Evolutionary conservation across 2,329 filamentous ascomycete species (phyloP).

Genomic region (Onygenales sp.): DNA sequence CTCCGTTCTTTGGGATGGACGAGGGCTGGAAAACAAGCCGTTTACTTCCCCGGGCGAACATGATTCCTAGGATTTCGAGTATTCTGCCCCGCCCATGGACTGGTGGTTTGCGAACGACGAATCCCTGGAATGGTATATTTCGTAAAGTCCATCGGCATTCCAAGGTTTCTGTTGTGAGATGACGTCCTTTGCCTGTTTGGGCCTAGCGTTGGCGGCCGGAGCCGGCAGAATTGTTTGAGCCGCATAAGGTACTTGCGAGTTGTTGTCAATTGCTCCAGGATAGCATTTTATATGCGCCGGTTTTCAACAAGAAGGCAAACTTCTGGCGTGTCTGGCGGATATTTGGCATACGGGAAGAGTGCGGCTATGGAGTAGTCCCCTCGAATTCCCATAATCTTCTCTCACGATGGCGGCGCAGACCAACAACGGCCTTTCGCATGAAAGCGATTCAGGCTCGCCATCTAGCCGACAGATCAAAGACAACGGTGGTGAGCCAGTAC

Average conservation of each 20-base stretch:
- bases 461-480: neutral
- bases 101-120: neutral
- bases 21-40: neutral
- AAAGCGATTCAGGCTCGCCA: neutral
- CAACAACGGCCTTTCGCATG: neutral
- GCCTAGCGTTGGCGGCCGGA: neutral
- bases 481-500: neutral
- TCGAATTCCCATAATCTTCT: neutral
- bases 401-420: neutral
- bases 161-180: too few species aligned
- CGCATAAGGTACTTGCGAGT: neutral
- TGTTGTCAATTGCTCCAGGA: neutral
- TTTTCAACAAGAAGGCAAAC: neutral
- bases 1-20: constrained; percentile 6
- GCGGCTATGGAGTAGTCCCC: neutral
- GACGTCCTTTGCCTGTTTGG: neutral
- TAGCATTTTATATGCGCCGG: neutral
- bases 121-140: neutral
- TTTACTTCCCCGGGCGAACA: neutral
- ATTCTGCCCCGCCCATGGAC: neutral
- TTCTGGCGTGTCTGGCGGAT: neutral
- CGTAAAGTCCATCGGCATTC: neutral
- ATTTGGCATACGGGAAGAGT: neutral
- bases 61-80: neutral
- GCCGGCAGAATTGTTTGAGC: neutral